These are phyloP conservation scores for Cryphonectria carpinicola DNA, from an alignment of 2,329 filamentous ascomycete genomes.

Conservation along the genomic window DNA sequence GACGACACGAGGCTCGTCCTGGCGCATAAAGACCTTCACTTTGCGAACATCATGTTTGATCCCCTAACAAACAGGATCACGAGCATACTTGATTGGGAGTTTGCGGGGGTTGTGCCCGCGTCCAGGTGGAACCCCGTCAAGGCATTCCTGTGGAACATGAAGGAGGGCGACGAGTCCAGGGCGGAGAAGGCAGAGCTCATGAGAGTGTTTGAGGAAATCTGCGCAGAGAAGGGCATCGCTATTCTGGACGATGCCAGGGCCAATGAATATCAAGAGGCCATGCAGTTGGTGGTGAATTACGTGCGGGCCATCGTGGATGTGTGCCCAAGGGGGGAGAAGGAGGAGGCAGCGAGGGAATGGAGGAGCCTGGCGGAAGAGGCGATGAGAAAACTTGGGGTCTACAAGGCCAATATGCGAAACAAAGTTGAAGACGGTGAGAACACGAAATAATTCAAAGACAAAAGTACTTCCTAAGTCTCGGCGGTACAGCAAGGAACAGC, in stretches of 20 bases:
- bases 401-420: background rate
- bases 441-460: too few species aligned
- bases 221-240: slow-evolving; percentile 29
- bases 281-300: slow-evolving; percentile 37
- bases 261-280: slow-evolving; percentile 32
- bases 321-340: slow-evolving; percentile 34
- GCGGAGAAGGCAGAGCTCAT: slow-evolving; percentile 34
- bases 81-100: slow-evolving; percentile 44
- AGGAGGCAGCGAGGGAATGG: slow-evolving; percentile 26
- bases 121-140: slow-evolving; percentile 41
- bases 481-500: too few species aligned
- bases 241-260: slow-evolving; percentile 29
- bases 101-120: slow-evolving; percentile 41
- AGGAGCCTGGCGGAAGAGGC: slow-evolving; percentile 27
- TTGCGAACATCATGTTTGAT: slow-evolving; percentile 43
- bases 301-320: slow-evolving; percentile 39
- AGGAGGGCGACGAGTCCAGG: slow-evolving; percentile 29
- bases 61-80: slow-evolving; percentile 35
- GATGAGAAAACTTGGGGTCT: slow-evolving; percentile 28
- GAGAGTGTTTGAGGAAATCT: slow-evolving; percentile 34
- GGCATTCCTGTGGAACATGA: slow-evolving; percentile 42
- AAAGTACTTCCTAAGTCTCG: background rate
- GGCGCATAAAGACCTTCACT: slow-evolving; percentile 44
- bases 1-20: slow-evolving; percentile 35
- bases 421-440: too few species aligned